Base-by-base conservation (phyloP, 2,329 filamentous ascomycete genomes). In the Arachnomyces sp. region DNA sequence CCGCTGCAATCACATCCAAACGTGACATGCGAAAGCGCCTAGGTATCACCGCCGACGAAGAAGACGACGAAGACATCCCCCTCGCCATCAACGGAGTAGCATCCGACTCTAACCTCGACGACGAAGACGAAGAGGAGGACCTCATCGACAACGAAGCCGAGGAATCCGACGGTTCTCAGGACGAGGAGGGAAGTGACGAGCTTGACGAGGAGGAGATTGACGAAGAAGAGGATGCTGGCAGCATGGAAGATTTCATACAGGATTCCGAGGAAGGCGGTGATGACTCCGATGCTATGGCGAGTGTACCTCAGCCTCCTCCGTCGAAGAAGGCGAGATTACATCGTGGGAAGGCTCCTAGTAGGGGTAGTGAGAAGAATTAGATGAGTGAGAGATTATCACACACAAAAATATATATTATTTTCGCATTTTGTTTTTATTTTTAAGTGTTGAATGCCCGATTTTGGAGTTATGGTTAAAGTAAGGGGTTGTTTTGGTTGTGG, bases 21-120 rank as follows among this genome's bases (percentile, higher is more conserved):
- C 11, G 25, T 5, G 28, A 28, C 4, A 34, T 48, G 28, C n/a
- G 42, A 31, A 16, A 42, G 39, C 16, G 42, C 44, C 33, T 38
- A 17, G 30, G 44, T 44, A 2, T 62, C 41, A 66, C 68, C 11
- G 61, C 62, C 11, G 73, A 74, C 42, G 73, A 75, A 28, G 70
- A 75, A 3, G 73, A 77, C 3, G 74, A 77, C 12, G 79, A 80
- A 13, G 78, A 77, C 34, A 68, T 75, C 52, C 70, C 72, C 3
- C 63, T 72, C 21, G 67, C 71, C 15, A 80, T 77, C 47, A 74
- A 73, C 38, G 61, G 73, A 38, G 57, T 72, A 50, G 57, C 36
- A 4, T 48, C 39, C n/a, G 64, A 64, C 7, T 60, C 61, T 3
- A 65, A 63, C 3, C 61, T 62, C 4, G 65, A 65, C 13, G 57